These are phyloP conservation scores for Erodium moschatum DNA, from an alignment of 441 rosid genomes.

Conservation along the genomic window DNA sequence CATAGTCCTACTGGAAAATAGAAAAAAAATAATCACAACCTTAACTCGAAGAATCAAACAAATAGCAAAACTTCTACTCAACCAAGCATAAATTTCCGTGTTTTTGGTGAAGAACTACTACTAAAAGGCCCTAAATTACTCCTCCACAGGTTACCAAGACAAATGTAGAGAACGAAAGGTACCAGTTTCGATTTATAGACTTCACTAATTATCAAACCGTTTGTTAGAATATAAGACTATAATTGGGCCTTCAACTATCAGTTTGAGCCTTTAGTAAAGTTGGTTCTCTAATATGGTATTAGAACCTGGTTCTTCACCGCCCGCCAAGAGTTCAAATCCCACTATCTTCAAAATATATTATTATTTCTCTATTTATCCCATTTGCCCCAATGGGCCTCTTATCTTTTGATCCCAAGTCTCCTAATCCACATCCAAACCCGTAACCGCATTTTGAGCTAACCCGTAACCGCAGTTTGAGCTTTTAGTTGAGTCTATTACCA, in stretches of 20 bases:
- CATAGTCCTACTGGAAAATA: slow-evolving; percentile 38
- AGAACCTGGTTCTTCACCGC: too few species aligned
- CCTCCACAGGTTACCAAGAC: background rate
- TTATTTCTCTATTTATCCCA: too few species aligned
- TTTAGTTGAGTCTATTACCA: background rate
- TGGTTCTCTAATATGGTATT: too few species aligned
- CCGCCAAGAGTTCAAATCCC: too few species aligned
- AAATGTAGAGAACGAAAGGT: background rate
- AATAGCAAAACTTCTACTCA: background rate
- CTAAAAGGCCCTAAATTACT: background rate
- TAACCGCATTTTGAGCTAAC: too few species aligned
- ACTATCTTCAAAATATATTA: too few species aligned
- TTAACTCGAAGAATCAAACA: background rate
- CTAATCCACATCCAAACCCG: too few species aligned
- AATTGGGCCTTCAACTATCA: background rate
- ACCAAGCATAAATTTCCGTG: background rate
- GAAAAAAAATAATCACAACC: background rate
- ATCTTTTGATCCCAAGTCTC: too few species aligned
- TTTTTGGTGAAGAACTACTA: background rate
- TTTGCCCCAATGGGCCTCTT: too few species aligned
- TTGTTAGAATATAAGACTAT: too few species aligned
- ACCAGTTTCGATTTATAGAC: background rate
- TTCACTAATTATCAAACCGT: background rate
- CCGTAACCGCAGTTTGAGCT: too few species aligned
- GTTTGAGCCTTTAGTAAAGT: too few species aligned